phyloP scores from a whole-genome alignment of 2,329 filamentous ascomycete genomes.

The Clonostachys rosea region DNA sequence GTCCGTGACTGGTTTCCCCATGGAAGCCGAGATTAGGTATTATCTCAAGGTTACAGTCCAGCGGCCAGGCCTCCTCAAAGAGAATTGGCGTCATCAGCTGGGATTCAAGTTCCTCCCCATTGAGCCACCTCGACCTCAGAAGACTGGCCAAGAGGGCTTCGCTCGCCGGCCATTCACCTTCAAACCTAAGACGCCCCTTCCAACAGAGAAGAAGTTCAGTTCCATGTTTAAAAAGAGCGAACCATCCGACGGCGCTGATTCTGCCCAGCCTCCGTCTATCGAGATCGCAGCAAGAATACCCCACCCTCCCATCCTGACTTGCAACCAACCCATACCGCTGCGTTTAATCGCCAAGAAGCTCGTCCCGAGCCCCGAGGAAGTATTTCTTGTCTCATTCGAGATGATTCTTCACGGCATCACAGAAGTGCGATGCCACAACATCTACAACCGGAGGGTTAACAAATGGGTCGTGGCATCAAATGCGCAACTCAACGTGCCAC shows the following conservation, averaged over 20 bases:
- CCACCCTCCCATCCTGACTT: slow-evolving; percentile 82
- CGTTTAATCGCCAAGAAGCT: slow-evolving; percentile 76
- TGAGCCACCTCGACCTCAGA: slow-evolving; percentile 72
- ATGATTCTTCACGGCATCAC: slow-evolving; percentile 80
- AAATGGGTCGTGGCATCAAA: slow-evolving; percentile 73
- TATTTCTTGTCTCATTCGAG: slow-evolving; percentile 76
- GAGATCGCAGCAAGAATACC: slow-evolving; percentile 78
- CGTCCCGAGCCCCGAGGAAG: slow-evolving; percentile 60
- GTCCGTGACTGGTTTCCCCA: slow-evolving; percentile 80
- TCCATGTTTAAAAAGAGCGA: slow-evolving; percentile 46
- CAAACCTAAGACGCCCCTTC: slow-evolving; percentile 28
- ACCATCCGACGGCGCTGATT: not conserved
- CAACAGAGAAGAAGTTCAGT: slow-evolving; percentile 44
- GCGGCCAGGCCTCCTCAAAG: slow-evolving; percentile 82
- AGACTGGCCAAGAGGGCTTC: slow-evolving; percentile 73
- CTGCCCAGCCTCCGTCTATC: slow-evolving; percentile 51
- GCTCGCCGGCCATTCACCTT: slow-evolving; percentile 68
- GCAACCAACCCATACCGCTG: slow-evolving; percentile 80
- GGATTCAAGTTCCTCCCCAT: slow-evolving; percentile 89
- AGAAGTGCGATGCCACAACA: slow-evolving; percentile 71
- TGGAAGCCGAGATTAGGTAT: slow-evolving; percentile 86
- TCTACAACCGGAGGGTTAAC: slow-evolving; percentile 63
- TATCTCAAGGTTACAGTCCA: slow-evolving; percentile 95
- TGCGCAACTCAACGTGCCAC: slow-evolving; percentile 65
- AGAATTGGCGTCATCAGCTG: slow-evolving; percentile 69